Evolutionary conservation across 208 protist species (phyloP), one percentile per base, ranked within the genome.

Genomic region (Leishmania aethiopica): DNA sequence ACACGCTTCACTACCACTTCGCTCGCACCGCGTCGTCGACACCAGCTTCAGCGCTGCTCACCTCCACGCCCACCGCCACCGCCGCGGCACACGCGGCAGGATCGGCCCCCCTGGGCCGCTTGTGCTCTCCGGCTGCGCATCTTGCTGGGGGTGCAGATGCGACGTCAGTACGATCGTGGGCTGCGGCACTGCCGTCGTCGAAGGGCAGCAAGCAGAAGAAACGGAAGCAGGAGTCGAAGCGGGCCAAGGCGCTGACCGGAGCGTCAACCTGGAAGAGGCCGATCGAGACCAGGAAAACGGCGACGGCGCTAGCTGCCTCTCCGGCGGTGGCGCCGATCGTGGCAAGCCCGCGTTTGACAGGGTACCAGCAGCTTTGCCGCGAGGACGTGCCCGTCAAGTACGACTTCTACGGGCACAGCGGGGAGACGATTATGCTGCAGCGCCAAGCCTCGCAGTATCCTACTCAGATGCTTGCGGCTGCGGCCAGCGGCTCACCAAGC

Each of bases 51-150:
- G 62, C 74, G 80, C 62, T 53, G 22, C 60, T 4, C 62, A 82
- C 79, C 45, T 42, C n/a, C 74, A 73, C 32, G 53, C 42, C 75
- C 15, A 64, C 60, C 5, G n/a, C 40, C 32, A 60, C 70, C 32
- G 47, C 45, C 42, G 57, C 28, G 37, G 71, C 35, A 8, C 64
- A 53, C 53, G 64, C 45, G 17, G 22, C 45, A 8, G 13, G 45
- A 4, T 17, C 51, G 32, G 35, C 25, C 28, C 59, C 77, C 25
- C 81, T 87, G 37, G 77, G 76, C 22, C 84, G 80, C 32, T 45
- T 87, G 51, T 74, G 75, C 70, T 87, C 84, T 66, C 64, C 84
- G 17, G 78, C 55, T n/a, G 15, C 66, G 81, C 81, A 85, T 53
- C 40, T 85, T 3, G 35, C 49, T 1, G 22, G 37, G 35, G 25